Conservation (phyloP, 2,329 filamentous ascomycete species). For the Paecilomyces sp. region DNA sequence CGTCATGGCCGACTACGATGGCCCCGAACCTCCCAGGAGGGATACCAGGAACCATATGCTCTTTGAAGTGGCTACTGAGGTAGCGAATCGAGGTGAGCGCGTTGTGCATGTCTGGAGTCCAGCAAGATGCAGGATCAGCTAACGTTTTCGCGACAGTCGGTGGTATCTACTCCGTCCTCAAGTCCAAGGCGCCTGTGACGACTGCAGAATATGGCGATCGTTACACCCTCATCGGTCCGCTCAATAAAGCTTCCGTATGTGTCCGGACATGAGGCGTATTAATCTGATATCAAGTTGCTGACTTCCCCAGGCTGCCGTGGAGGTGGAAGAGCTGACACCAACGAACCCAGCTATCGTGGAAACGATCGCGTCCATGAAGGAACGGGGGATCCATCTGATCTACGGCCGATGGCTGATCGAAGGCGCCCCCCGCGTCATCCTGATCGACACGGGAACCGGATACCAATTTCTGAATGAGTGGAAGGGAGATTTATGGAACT, state of each 20-base stretch:
- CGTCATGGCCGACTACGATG: conserved; percentile 82
- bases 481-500: conserved; percentile 94
- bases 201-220: conserved; percentile 97
- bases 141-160: conserved; percentile 56
- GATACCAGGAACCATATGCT: conserved; percentile 94
- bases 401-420: conserved; percentile 98
- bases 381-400: conserved; percentile 79
- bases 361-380: conserved; percentile 88
- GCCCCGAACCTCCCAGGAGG: conserved; percentile 40
- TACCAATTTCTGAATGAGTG: conserved; percentile 91
- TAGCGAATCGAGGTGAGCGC: conserved; percentile 76
- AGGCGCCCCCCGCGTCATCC: conserved; percentile 82
- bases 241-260: conserved; percentile 81
- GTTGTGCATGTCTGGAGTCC: conserved; percentile 4
- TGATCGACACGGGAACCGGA: conserved; percentile 91
- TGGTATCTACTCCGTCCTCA: conserved; percentile 98
- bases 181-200: conserved; percentile 96
- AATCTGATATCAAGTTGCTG: background rate
- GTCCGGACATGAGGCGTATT: conserved; percentile 3
- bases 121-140: conserved; percentile 3
- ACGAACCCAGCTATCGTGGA: conserved; percentile 69
- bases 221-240: conserved; percentile 90
- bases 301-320: conserved; percentile 70
- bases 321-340: conserved; percentile 89
- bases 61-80: conserved; percentile 95